Evolutionary conservation across 1,284 basidiomycete species (phyloP), one percentile per base, ranked within the genome.

Genomic region (Pseudozyma pruni): DNA sequence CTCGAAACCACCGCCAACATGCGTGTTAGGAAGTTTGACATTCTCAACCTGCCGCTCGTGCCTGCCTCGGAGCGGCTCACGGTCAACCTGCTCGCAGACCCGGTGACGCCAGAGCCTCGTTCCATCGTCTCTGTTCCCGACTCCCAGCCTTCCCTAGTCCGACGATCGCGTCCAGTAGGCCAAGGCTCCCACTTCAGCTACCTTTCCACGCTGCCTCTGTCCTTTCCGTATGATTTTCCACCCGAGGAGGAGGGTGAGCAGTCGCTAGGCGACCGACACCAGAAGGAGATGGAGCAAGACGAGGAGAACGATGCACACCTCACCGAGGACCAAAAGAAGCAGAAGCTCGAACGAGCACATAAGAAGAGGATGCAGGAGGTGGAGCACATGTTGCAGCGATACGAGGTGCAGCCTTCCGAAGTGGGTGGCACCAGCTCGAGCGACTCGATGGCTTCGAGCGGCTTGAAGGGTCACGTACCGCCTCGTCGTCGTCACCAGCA

Each of bases 201-300:
- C 78, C 89, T 92, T 42, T 87, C 90, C 1, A 94, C 95, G 0
- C 87, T 93, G 55, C 92, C 93, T 7, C 75, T 91, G 0, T 85
- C 89, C 6, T 98, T 97, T 83, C 95, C 95, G 0, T 93, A 92
- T 83, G 86, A 89, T 27, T 89, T 97, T 11, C 84, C 85, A 8
- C 43, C 73, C 31, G 72, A 67, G 25, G 23, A 66, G 11, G 64
- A 74, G 20, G 68, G 66, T 41, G 74, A 62, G 13, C 48, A 35
- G 37, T 57, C 58, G 43, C 48, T 67, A 7, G 74, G 69, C 10
- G 58, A 74, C n/a, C 39, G 61, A 38, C 71, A 61, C 42, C 55
- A 66, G 43, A 39, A 60, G 42, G 54, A 67, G 31, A 29, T 51
- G 29, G 45, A 60, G 27, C 56, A 58, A 23, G 48, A 69, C 27